Conservation (phyloP, 495 filamentous ascomycete genomes). For the Podospora pseudocomata region DNA sequence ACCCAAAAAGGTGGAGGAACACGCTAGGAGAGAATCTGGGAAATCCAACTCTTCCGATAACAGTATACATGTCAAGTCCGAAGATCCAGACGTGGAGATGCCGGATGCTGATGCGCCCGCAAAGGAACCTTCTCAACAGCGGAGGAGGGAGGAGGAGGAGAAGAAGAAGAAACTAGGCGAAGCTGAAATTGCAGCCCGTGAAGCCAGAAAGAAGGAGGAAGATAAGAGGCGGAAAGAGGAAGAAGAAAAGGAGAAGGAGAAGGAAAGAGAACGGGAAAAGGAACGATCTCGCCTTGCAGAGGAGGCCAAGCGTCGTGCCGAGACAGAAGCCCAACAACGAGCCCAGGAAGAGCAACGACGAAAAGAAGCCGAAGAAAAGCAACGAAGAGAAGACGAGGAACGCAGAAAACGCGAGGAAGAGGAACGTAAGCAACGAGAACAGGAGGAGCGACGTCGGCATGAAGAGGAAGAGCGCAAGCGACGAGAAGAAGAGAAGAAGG, state of each 20-base stretch:
- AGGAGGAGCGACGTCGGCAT: conserved; percentile 22
- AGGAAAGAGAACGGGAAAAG: conserved; percentile 22
- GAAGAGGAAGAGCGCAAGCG: conserved; percentile 34
- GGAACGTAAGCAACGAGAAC: conserved; percentile 40
- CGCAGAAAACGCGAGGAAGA: conserved; percentile 45
- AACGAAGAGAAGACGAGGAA: conserved; percentile 31
- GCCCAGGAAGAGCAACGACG: conserved; percentile 51
- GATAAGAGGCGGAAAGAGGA: conserved; percentile 30
- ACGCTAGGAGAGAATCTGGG: conserved; percentile 37
- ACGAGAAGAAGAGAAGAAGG: conserved; percentile 48
- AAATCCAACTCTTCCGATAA: conserved; percentile 39
- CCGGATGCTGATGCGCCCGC: conserved; percentile 35
- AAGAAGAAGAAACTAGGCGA: conserved; percentile 42
- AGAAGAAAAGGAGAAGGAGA: conserved; percentile 35
- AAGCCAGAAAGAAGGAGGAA: conserved; percentile 27
- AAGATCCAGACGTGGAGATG: conserved; percentile 49
- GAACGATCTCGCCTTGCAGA: conserved; percentile 23
- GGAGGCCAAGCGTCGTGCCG: conserved; percentile 28
- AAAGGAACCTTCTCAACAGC: conserved; percentile 35
- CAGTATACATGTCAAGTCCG: conserved; percentile 47
- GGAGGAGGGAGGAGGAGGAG: conserved; percentile 48
- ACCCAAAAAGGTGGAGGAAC: conserved; percentile 34
- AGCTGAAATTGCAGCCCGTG: conserved; percentile 31
- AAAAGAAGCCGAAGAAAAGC: conserved; percentile 23
- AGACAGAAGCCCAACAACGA: conserved; percentile 37